Evolutionary conservation across 2,329 filamentous ascomycete species (phyloP).

Genomic region (Colletotrichum karsti): DNA sequence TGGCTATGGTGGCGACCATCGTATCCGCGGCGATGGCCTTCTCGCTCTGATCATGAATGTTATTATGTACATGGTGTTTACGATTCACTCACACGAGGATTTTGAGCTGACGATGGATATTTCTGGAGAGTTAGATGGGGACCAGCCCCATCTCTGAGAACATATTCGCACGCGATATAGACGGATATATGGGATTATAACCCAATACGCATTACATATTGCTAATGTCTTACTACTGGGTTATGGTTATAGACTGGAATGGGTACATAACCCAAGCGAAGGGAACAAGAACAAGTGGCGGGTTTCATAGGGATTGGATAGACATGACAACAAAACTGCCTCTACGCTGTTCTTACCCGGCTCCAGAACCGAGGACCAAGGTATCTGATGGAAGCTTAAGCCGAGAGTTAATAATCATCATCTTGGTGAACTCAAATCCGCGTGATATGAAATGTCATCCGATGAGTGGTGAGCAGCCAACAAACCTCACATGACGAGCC

Average conservation of each 20-base stretch:
- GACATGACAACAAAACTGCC: not conserved
- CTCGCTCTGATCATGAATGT: not conserved
- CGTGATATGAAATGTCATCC: too few species aligned
- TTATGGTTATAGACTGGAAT: not conserved
- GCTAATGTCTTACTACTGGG: not conserved
- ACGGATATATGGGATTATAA: slow-evolving; percentile 1
- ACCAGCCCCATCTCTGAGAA: not conserved
- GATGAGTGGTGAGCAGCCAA: too few species aligned
- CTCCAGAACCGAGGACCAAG: not conserved
- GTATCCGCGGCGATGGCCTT: not conserved
- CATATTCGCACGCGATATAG: not conserved
- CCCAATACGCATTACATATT: not conserved
- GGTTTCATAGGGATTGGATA: not conserved
- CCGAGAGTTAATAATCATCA: not conserved
- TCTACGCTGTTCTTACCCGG: not conserved
- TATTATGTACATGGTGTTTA: not conserved
- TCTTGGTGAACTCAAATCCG: too few species aligned
- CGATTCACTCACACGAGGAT: too few species aligned
- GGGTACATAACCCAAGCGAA: not conserved
- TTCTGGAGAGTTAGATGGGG: not conserved
- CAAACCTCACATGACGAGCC: too few species aligned
- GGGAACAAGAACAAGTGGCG: not conserved
- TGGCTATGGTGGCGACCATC: not conserved
- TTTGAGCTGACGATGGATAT: not conserved
- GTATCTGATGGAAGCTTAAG: not conserved